Percentiles rank a stretch among this genome's conserved stretches.
phyloP scores from a whole-genome alignment of 1,284 basidiomycete genomes.

The Moesziomyces aphidis region DNA sequence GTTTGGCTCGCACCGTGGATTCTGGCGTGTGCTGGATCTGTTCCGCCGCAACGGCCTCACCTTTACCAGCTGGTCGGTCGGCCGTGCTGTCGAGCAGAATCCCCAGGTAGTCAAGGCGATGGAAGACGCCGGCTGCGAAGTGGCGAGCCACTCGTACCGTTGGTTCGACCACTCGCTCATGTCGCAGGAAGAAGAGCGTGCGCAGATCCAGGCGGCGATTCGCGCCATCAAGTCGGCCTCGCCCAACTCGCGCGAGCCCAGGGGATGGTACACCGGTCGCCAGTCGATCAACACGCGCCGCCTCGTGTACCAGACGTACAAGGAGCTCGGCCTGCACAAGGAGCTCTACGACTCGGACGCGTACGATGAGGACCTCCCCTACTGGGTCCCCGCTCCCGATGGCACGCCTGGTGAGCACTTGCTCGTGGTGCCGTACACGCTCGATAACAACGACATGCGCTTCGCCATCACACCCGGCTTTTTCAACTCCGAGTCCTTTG shows the following conservation, averaged over 20 bases:
- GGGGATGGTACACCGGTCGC: conserved; percentile 69
- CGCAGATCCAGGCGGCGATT: conserved; percentile 65
- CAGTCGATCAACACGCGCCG: conserved; percentile 62
- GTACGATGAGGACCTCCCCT: conserved; percentile 69
- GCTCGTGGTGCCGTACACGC: conserved; percentile 68
- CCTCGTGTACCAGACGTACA: conserved; percentile 65
- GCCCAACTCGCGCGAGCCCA: conserved; percentile 51
- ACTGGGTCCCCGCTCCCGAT: conserved; percentile 66
- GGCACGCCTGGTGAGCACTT: conserved; percentile 56
- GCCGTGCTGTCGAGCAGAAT: conserved; percentile 67
- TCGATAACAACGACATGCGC: conserved; percentile 69
- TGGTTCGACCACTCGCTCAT: conserved; percentile 67
- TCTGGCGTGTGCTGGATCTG: conserved; percentile 68
- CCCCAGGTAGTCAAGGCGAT: conserved; percentile 64
- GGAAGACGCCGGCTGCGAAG: conserved; percentile 67
- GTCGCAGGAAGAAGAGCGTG: conserved; percentile 63
- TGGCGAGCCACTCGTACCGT: conserved; percentile 67
- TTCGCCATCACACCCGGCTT: conserved; percentile 68
- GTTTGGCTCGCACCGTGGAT: conserved; percentile 68
- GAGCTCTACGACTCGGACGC: conserved; percentile 64
- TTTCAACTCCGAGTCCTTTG: conserved; percentile 67
- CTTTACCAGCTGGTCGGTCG: conserved; percentile 68
- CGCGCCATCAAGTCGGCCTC: conserved; percentile 64
- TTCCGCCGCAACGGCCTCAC: conserved; percentile 63
- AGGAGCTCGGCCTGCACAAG: conserved; percentile 48